Percentiles rank a stretch among this genome's conserved stretches.
phyloP scores from a whole-genome alignment of 2,329 filamentous ascomycete genomes.

The Lizonia empirigonia region DNA sequence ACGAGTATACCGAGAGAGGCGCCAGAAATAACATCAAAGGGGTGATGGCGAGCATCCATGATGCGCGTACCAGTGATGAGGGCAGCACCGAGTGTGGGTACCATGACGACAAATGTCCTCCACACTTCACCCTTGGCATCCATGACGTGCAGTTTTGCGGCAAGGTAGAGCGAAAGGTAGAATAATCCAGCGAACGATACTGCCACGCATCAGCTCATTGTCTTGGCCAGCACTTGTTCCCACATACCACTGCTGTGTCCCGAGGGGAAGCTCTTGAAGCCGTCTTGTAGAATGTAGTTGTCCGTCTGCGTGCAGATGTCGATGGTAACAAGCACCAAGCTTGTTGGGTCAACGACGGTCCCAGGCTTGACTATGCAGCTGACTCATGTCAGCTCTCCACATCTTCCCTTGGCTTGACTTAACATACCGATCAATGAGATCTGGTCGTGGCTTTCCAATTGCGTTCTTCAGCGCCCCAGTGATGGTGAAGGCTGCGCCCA shows the following conservation, averaged over 20 bases:
- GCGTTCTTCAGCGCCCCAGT: slow-evolving; percentile 64
- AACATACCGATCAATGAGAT: slow-evolving; percentile 61
- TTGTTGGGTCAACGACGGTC: slow-evolving; percentile 7
- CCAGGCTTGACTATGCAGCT: slow-evolving; percentile 29
- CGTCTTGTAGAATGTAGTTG: slow-evolving; percentile 60
- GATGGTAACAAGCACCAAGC: slow-evolving; percentile 27
- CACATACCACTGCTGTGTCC: slow-evolving; percentile 61
- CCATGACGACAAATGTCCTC: slow-evolving; percentile 61
- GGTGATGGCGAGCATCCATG: slow-evolving; percentile 67
- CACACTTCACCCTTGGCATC: slow-evolving; percentile 66
- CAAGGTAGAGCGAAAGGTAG: slow-evolving; percentile 64
- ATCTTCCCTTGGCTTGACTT: not conserved
- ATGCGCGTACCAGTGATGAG: slow-evolving; percentile 63
- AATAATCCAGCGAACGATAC: slow-evolving; percentile 64
- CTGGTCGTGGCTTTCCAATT: slow-evolving; percentile 64
- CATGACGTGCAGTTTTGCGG: slow-evolving; percentile 64
- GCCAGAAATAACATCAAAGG: slow-evolving; percentile 65
- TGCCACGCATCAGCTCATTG: slow-evolving; percentile 36
- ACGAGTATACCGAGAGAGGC: slow-evolving; percentile 59
- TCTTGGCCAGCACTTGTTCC: not conserved
- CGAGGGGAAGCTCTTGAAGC: slow-evolving; percentile 64
- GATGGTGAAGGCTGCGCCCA: slow-evolving; percentile 62
- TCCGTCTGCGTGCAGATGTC: slow-evolving; percentile 59
- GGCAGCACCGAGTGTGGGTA: slow-evolving; percentile 60
- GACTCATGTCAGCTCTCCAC: slow-evolving; percentile 9